These are phyloP conservation scores for Miscanthus lutarioriparius DNA, from an alignment of 176 grass and related monocot genomes.

Conservation along the genomic window DNA sequence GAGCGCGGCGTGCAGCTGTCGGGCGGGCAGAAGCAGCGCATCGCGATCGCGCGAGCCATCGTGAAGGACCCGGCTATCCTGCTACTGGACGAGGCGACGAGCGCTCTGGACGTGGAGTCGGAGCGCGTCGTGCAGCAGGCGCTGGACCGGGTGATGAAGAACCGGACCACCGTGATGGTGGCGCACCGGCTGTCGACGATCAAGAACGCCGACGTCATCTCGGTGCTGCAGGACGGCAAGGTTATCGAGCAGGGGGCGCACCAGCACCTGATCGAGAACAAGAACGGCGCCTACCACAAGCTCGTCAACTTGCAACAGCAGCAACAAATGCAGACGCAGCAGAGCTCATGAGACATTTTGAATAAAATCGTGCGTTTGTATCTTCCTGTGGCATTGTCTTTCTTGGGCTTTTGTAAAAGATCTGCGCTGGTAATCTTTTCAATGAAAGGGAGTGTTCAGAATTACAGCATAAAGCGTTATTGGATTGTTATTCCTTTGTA, in stretches of 20 bases:
- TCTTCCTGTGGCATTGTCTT: background rate
- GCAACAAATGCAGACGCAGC: conserved; percentile 50
- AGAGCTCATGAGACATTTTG: conserved; percentile 12
- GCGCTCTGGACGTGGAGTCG: conserved; percentile 88
- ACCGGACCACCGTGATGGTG: conserved; percentile 87
- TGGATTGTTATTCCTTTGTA: conserved; percentile 30
- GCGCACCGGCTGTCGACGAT: conserved; percentile 92
- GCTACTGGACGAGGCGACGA: conserved; percentile 90
- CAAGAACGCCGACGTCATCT: conserved; percentile 87
- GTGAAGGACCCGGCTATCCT: conserved; percentile 80
- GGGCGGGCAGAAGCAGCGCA: conserved; percentile 89
- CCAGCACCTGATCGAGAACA: conserved; percentile 64
- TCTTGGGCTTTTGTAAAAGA: conserved; percentile 16
- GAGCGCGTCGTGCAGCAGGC: conserved; percentile 91
- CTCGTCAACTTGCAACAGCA: conserved; percentile 81
- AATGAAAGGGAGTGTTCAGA: conserved; percentile 20
- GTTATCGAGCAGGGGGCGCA: conserved; percentile 86
- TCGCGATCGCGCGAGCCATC: conserved; percentile 93
- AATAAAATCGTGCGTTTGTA: background rate
- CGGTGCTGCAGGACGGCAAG: conserved; percentile 87
- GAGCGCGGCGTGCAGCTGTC: conserved; percentile 94
- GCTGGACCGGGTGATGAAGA: conserved; percentile 82
- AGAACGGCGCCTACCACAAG: conserved; percentile 77
- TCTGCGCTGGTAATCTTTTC: background rate
- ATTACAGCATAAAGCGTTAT: conserved; percentile 22